Percentiles rank a stretch among this genome's conserved stretches.
Evolutionary conservation across 1,139 yeast species (phyloP).

Genomic region (Yamadazyma siamensis): DNA sequence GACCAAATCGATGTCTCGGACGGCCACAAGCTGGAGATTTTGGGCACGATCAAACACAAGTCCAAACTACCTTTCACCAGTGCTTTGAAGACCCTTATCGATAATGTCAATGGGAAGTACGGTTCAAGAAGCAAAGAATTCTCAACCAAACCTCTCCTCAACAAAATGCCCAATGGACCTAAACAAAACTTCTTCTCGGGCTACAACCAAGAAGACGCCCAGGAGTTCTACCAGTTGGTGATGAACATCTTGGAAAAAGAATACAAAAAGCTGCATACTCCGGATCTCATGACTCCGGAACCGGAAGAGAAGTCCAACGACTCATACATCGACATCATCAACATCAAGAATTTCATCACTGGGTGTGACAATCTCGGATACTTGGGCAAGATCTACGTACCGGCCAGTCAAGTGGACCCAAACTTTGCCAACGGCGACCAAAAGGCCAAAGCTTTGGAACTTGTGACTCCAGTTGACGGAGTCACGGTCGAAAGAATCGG

Average conservation of each 20-base stretch:
- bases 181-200: slow-evolving; percentile 73
- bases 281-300: slow-evolving; percentile 16
- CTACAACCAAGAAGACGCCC: slow-evolving; percentile 92
- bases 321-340: slow-evolving; percentile 23
- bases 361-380: slow-evolving; percentile 54
- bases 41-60: slow-evolving; percentile 29
- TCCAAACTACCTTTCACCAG: slow-evolving; percentile 46
- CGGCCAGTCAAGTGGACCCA: slow-evolving; percentile 73
- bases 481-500: slow-evolving; percentile 83
- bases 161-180: slow-evolving; percentile 77
- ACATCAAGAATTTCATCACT: slow-evolving; percentile 23
- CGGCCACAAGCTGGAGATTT: slow-evolving; percentile 8
- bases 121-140: slow-evolving; percentile 57
- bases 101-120: slow-evolving; percentile 55
- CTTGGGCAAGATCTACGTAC: slow-evolving; percentile 63
- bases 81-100: slow-evolving; percentile 49
- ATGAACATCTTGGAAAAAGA: slow-evolving; percentile 73
- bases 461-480: slow-evolving; percentile 89
- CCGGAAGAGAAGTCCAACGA: slow-evolving; percentile 15
- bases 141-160: slow-evolving; percentile 61
- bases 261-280: slow-evolving; percentile 22
- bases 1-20: slow-evolving; percentile 13
- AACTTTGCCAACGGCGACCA: slow-evolving; percentile 39
- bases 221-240: slow-evolving; percentile 84
- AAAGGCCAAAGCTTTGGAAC: slow-evolving; percentile 49